Evolutionary conservation across 441 rosid genomes (phyloP).

Genomic region (Croton laevigatus): DNA sequence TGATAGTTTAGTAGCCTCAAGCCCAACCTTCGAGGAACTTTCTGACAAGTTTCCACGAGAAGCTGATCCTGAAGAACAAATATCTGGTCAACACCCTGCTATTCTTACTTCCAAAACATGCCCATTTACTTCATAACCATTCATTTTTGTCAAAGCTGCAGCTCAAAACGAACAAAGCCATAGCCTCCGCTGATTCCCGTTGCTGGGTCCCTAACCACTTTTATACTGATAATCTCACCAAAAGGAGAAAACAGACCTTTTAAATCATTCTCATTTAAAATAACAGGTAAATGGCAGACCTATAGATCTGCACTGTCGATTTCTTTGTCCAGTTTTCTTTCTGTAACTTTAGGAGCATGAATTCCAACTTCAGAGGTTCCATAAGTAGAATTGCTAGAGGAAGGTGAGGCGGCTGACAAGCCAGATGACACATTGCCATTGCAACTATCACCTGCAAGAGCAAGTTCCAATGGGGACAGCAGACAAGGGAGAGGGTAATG

Average conservation of each 20-base stretch:
- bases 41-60: background rate
- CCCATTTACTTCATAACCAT: background rate
- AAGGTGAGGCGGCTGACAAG: background rate
- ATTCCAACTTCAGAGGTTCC: too few species aligned
- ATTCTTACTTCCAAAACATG: background rate
- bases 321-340: background rate
- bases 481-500: background rate
- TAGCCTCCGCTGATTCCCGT: background rate
- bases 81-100: background rate
- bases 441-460: background rate
- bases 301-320: background rate
- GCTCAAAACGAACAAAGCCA: slow-evolving; percentile 7
- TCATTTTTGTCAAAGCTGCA: slow-evolving; percentile 5
- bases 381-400: background rate
- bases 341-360: background rate
- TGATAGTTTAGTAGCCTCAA: background rate
- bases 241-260: slow-evolving; percentile 3
- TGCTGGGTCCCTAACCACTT: background rate
- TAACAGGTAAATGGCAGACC: background rate
- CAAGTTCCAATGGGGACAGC: slow-evolving; percentile 2
- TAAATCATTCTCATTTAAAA: background rate
- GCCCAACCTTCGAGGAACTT: background rate
- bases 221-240: slow-evolving; percentile 5
- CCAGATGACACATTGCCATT: background rate
- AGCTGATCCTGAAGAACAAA: background rate